These are phyloP conservation scores for Gloeostereum incarnatum DNA, from an alignment of 768 basidiomycete genomes.

Conservation along the genomic window DNA sequence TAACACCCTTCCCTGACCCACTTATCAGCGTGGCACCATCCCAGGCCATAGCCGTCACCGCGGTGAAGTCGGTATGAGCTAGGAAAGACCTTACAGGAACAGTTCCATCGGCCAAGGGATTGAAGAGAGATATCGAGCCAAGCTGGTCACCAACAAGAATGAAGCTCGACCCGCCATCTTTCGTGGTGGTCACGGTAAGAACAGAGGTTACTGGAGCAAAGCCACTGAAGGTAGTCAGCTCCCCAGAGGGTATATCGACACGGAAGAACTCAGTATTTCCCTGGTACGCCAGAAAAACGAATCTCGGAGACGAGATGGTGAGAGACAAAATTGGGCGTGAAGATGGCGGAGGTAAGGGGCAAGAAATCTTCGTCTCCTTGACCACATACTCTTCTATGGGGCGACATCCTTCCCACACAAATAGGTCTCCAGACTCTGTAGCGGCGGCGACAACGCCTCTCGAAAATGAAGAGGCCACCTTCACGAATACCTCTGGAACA, in stretches of 20 bases:
- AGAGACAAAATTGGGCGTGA: background rate
- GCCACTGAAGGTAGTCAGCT: constrained; percentile 38
- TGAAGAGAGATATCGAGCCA: constrained; percentile 57
- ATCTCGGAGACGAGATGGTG: constrained; percentile 4
- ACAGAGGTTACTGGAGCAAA: constrained; percentile 32
- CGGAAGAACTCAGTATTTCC: constrained; percentile 40
- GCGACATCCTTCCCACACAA: constrained; percentile 42
- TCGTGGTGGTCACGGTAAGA: constrained; percentile 35
- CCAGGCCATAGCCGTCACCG: constrained; percentile 55
- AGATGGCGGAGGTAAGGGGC: constrained; percentile 16
- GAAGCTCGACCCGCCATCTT: constrained; percentile 31
- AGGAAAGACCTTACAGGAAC: constrained; percentile 30
- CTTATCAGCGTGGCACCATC: constrained; percentile 51
- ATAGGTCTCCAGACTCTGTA: constrained; percentile 45
- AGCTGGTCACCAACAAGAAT: constrained; percentile 56
- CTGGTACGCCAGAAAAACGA: constrained; percentile 41
- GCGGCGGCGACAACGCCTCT: constrained; percentile 40
- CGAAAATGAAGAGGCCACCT: constrained; percentile 33
- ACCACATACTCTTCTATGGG: constrained; percentile 12
- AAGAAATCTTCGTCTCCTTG: constrained; percentile 23
- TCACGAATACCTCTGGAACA: constrained; percentile 39
- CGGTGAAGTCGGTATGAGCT: constrained; percentile 51
- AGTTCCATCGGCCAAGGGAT: constrained; percentile 31
- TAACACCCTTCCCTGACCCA: constrained; percentile 54
- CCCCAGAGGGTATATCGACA: constrained; percentile 20